phyloP scores from a whole-genome alignment of 2,329 filamentous ascomycete species.

The Leptodontidium sp. region DNA sequence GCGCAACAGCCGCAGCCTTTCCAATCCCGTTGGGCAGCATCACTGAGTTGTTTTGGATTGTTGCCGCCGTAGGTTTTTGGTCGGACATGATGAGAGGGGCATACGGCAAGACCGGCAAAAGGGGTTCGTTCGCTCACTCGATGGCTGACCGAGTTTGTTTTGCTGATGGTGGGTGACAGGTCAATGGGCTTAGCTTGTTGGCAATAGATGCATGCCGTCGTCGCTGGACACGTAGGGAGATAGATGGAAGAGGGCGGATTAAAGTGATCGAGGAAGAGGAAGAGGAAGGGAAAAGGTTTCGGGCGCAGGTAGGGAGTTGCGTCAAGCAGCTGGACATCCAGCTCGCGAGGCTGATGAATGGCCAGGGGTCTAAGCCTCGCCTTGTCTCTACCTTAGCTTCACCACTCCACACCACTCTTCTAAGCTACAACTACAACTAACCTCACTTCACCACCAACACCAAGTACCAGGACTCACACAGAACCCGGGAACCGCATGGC shows the following conservation, averaged over 20 bases:
- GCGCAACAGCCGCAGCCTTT: constrained; percentile 61
- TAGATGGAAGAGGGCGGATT: not conserved
- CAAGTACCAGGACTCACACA: not conserved
- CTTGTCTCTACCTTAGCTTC: not conserved
- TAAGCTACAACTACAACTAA: not conserved
- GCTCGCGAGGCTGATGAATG: constrained; percentile 14
- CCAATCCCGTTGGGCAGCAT: constrained; percentile 61
- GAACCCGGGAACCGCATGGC: not conserved
- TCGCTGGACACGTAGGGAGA: not conserved
- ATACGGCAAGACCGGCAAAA: constrained; percentile 9
- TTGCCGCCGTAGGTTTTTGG: constrained; percentile 25
- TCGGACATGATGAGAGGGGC: constrained; percentile 6
- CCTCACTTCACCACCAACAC: not conserved
- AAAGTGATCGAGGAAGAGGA: not conserved
- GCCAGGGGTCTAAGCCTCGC: constrained; percentile 6
- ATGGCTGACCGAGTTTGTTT: not conserved
- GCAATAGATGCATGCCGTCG: constrained; percentile 1
- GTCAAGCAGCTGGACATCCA: not conserved
- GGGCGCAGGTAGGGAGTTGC: not conserved
- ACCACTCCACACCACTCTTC: not conserved
- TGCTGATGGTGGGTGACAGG: not conserved
- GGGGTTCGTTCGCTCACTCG: not conserved
- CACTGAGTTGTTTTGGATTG: constrained; percentile 34
- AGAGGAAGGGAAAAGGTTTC: not conserved
- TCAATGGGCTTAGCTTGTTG: not conserved